These are phyloP conservation scores for Termitomyces sp. DNA, from an alignment of 768 basidiomycete genomes.

Conservation along the genomic window DNA sequence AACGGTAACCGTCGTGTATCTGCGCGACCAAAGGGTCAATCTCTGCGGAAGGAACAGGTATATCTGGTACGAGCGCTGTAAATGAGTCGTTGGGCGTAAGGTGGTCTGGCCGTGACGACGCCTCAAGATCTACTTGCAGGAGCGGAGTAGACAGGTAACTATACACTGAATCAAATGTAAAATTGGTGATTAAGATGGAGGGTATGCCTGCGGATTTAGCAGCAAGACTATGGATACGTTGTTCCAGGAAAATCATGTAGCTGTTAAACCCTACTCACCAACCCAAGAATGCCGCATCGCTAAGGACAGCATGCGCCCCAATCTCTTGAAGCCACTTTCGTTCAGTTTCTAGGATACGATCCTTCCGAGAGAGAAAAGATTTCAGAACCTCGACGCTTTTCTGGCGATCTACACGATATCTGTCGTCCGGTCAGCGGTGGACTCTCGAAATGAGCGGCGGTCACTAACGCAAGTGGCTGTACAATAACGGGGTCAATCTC, in stretches of 20 bases:
- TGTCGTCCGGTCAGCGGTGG: slow-evolving; percentile 18
- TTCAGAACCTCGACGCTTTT: slow-evolving; percentile 62
- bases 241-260: not conserved
- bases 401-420: slow-evolving; percentile 68
- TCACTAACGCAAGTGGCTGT: slow-evolving; percentile 69
- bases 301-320: slow-evolving; percentile 55
- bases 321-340: slow-evolving; percentile 48
- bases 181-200: slow-evolving; percentile 72
- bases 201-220: slow-evolving; percentile 62
- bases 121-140: slow-evolving; percentile 29
- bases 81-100: slow-evolving; percentile 11
- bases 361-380: slow-evolving; percentile 51
- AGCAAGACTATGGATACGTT: slow-evolving; percentile 43
- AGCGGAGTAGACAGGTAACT: slow-evolving; percentile 63
- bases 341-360: slow-evolving; percentile 50
- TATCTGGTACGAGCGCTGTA: slow-evolving; percentile 38
- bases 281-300: slow-evolving; percentile 74
- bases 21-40: slow-evolving; percentile 61
- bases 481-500: slow-evolving; percentile 78
- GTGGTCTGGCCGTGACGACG: slow-evolving; percentile 11
- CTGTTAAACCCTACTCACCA: slow-evolving; percentile 41
- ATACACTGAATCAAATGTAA: slow-evolving; percentile 82
- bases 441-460: too few species aligned
- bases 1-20: slow-evolving; percentile 59
- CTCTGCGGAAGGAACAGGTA: slow-evolving; percentile 43